Evolutionary conservation across 2,329 filamentous ascomycete genomes (phyloP), one percentile per base, ranked within the genome.

Genomic region (Microcyclospora tardicrescens): DNA sequence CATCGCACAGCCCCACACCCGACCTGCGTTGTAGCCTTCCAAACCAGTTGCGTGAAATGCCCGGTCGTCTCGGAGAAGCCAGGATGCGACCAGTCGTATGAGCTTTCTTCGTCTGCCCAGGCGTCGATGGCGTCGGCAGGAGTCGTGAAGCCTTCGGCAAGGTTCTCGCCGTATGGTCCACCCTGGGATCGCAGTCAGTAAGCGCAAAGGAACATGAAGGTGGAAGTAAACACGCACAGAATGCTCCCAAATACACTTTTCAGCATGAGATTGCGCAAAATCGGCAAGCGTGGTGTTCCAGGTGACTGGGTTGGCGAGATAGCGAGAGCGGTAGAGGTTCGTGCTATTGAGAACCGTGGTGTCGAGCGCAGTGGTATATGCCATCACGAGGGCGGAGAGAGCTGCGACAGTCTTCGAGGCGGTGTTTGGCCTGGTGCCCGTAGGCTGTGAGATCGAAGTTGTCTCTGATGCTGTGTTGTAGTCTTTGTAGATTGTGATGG

Each of bases 31-130:
- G 54, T 56, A 16, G 48, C 47, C 34, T 51, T 42, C 55, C 55
- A 58, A 33, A 56, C 54, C 37, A 58, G 48, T 43, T 58, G 55
- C n/a, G 54, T 58, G 42, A 51, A 58, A 38, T 58, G 55, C 16
- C 55, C 55, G 3, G 47, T 46, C 3, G 36, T 28, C 33, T 51
- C 45, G 13, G 47, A 45, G 46, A 57, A 57, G 24, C 50, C 43
- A 6, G 39, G 42, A 28, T 52, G 47, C 9, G 28, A 30, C 38
- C 51, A 58, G 38, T 52, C 40, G 46, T 57, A 58, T 3, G 49
- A 34, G 16, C 38, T 40, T 36, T 56, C 51, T 40, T 58, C 56
- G 38, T 47, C 40, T 3, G 44, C 54, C 56, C 56, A 58, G 32
- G 47, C 52, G 36, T 56, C 55, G 36, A 58, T 49, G 6, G 49